Percentiles rank a stretch among this genome's conserved stretches.
These are phyloP conservation scores for Torulaspora indica DNA, from an alignment of 805 yeast species.

Conservation along the genomic window DNA sequence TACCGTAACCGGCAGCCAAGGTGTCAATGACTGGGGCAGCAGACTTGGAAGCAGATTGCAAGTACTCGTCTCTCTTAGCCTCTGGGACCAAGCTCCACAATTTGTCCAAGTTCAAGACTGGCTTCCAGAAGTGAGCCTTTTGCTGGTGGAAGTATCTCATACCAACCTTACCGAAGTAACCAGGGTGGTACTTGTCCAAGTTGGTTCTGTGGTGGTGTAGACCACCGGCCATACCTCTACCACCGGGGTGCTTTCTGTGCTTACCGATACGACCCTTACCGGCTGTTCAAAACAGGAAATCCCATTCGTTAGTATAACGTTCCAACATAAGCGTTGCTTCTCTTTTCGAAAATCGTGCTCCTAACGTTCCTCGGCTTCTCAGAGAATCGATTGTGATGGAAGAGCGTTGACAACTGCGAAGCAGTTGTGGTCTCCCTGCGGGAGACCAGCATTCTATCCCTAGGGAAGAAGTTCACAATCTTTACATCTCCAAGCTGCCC, in stretches of 20 bases:
- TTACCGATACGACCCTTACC: slow-evolving; percentile 99
- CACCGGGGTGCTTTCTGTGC: slow-evolving; percentile 99
- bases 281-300: slow-evolving; percentile 50
- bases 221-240: slow-evolving; percentile 99
- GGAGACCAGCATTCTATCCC: no score
- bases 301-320: slow-evolving; percentile 14
- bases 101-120: slow-evolving; percentile 96
- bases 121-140: slow-evolving; percentile 93
- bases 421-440: background rate
- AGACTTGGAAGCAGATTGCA: slow-evolving; percentile 74
- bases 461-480: slow-evolving; percentile 2
- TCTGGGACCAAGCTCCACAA: slow-evolving; percentile 95
- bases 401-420: background rate
- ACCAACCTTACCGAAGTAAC: slow-evolving; percentile 99
- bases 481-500: background rate
- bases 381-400: slow-evolving; percentile 10
- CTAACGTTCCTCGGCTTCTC: background rate
- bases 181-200: slow-evolving; percentile 99
- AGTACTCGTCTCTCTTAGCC: slow-evolving; percentile 90
- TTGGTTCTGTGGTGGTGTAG: slow-evolving; percentile 99
- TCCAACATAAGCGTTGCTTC: slow-evolving; percentile 2
- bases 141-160: slow-evolving; percentile 99
- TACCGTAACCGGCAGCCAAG: slow-evolving; percentile 99
- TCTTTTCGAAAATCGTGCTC: slow-evolving; percentile 13
- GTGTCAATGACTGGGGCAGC: slow-evolving; percentile 99